A percentile compares a stretch with the other conserved stretches of the same genome.
phyloP scores from a whole-genome alignment of 2,329 filamentous ascomycete species.

The Cercospora sesami region DNA sequence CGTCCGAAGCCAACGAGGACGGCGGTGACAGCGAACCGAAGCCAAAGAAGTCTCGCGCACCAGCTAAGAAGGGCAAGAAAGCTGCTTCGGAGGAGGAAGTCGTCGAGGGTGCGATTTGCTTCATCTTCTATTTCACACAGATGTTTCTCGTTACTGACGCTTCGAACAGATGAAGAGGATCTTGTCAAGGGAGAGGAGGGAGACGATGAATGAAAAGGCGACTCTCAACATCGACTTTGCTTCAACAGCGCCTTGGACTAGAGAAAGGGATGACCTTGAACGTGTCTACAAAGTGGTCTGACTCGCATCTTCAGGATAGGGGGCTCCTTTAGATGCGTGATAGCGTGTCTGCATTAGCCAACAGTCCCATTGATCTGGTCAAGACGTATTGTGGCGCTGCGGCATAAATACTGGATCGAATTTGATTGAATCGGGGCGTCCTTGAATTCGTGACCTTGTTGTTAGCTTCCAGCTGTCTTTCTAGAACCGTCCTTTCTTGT shows the following conservation, averaged over 20 bases:
- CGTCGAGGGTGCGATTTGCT: constrained; percentile 10
- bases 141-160: not conserved
- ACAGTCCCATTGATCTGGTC: no score
- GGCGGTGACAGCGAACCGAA: constrained; percentile 15
- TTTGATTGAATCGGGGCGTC: no score
- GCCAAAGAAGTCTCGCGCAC: constrained; percentile 12
- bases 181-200: not conserved
- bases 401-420: no score
- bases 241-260: no score
- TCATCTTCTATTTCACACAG: not conserved
- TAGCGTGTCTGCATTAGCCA: not conserved
- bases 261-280: no score
- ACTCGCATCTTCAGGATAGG: no score
- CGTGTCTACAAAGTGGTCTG: no score
- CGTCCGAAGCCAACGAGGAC: not conserved
- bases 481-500: no score
- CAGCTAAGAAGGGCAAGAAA: constrained; percentile 12
- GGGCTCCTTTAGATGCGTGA: not conserved
- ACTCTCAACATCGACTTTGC: not conserved
- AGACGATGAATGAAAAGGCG: not conserved
- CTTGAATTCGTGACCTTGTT: no score
- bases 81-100: constrained; percentile 11
- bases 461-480: no score
- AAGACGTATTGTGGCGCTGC: no score
- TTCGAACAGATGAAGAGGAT: constrained; percentile 8